These are phyloP conservation scores for Aquilaria sinensis DNA, from an alignment of 345 rosid genomes.

Conservation along the genomic window DNA sequence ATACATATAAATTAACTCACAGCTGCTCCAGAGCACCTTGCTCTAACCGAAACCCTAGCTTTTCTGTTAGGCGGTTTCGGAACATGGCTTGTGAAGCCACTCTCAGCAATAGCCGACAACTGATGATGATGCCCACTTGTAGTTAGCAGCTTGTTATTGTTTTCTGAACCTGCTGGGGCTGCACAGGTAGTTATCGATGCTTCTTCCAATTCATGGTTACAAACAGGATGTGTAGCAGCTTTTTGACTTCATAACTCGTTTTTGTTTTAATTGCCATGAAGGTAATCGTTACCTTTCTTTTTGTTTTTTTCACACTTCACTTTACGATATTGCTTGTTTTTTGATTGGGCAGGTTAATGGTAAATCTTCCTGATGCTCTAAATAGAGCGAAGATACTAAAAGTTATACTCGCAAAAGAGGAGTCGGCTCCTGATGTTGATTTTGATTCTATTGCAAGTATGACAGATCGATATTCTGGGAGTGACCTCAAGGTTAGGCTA, in stretches of 20 bases:
- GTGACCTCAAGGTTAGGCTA: constrained; percentile 70
- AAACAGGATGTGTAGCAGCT: not conserved
- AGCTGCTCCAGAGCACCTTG: too few relatives aligned
- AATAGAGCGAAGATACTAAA: constrained; percentile 74
- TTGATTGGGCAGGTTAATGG: constrained; percentile 71
- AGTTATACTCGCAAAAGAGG: constrained; percentile 81
- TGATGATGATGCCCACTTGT: too few relatives aligned
- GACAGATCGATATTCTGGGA: constrained; percentile 92
- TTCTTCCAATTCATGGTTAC: too few relatives aligned
- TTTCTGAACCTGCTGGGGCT: too few relatives aligned
- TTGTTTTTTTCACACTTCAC: not conserved
- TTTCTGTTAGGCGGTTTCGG: too few relatives aligned
- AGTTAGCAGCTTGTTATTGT: too few relatives aligned
- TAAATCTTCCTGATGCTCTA: constrained; percentile 78
- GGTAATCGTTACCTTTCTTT: not conserved
- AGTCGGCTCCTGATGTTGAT: constrained; percentile 65
- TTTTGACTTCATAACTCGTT: not conserved
- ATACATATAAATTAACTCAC: too few relatives aligned
- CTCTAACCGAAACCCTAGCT: too few relatives aligned
- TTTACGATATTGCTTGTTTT: not conserved
- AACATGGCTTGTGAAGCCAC: too few relatives aligned
- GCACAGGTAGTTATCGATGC: too few relatives aligned
- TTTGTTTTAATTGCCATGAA: not conserved
- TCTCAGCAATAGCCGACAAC: too few relatives aligned
- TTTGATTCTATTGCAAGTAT: constrained; percentile 63